Base-by-base conservation (phyloP, 1,284 basidiomycete genomes). In the Ceratobasidium sp. region DNA sequence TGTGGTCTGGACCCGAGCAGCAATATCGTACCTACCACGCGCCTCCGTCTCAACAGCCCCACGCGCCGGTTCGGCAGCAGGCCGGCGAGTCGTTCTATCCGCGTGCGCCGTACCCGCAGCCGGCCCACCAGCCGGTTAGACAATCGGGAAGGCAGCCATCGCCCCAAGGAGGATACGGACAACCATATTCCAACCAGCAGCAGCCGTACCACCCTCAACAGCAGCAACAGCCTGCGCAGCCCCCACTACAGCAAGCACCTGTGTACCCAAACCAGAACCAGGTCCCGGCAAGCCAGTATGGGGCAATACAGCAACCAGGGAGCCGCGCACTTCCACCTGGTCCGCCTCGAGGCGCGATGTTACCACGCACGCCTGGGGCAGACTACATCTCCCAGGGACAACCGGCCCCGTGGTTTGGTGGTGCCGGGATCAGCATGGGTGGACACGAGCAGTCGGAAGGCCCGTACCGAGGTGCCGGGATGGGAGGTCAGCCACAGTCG, bases 291-390 rank as follows among this genome's bases (percentile, higher is more conserved):
- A 62, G 11, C 41, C 59, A 62, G 59, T 62, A 62, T n/a, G 56
- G 6, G 19, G 19, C 29, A 24, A 62, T 46, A n/a, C 59, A 62
- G 7, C 16, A 59, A 2, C 43, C 59, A 11, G 16, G 19, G 22
- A 62, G 19, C 39, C 66, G 66, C 19, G 58, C 51, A 16, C 24
- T 69, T n/a, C 66, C 66, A 16, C 14, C 66, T 13, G 54, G 66
- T 27, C 66, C 54, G 11, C 66, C 66, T 22, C 66, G 51, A 22
- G 66, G 66, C 39, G 66, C 66, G 19, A 69, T 69, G 66, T 53
- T 27, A 34, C 53, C 66, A n/a, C 66, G 66, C 66, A 56, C 66
- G 9, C 66, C 66, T 53, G 66, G 66, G 31, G 29, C 66, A 41
- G 66, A 69, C 13, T 69, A 69, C 24, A 48, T 58, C 43, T n/a